Evolutionary conservation across 2,329 filamentous ascomycete species (phyloP).

Genomic region (Orbilia javanica): DNA sequence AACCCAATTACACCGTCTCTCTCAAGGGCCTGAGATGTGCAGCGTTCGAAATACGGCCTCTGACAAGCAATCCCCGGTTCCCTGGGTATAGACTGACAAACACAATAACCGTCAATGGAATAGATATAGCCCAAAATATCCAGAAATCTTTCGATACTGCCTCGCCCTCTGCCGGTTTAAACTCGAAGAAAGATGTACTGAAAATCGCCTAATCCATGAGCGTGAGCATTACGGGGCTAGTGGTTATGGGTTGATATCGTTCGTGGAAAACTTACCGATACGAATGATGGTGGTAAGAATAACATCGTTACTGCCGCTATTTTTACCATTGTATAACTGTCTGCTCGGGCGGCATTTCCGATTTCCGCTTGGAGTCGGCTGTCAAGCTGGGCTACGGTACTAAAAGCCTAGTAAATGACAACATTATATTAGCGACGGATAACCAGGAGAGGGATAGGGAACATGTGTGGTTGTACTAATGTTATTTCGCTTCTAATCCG

Average conservation of each 20-base stretch:
- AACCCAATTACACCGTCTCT: too few relatives aligned
- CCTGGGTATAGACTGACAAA: not conserved
- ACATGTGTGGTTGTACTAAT: not conserved
- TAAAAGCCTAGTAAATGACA: not conserved
- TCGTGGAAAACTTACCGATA: not conserved
- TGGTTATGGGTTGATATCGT: not conserved
- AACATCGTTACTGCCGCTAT: constrained; percentile 2
- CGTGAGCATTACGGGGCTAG: not conserved
- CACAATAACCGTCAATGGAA: not conserved
- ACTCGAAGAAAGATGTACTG: constrained; percentile 2
- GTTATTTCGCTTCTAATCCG: constrained; percentile 6
- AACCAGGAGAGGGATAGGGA: not conserved
- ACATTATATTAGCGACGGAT: not conserved
- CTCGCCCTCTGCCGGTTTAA: not conserved
- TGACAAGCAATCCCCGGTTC: not conserved
- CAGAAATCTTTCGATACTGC: not conserved
- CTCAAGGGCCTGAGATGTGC: not conserved
- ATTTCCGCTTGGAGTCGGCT: constrained; percentile 16
- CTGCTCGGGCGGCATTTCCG: not conserved
- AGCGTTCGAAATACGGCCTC: not conserved
- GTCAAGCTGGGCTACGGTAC: not conserved
- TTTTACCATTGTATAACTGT: not conserved
- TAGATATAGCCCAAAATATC: not conserved
- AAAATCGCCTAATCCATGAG: not conserved
- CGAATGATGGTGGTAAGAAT: not conserved